phyloP scores from a whole-genome alignment of 768 basidiomycete genomes.

The Boletus tomentosulus region DNA sequence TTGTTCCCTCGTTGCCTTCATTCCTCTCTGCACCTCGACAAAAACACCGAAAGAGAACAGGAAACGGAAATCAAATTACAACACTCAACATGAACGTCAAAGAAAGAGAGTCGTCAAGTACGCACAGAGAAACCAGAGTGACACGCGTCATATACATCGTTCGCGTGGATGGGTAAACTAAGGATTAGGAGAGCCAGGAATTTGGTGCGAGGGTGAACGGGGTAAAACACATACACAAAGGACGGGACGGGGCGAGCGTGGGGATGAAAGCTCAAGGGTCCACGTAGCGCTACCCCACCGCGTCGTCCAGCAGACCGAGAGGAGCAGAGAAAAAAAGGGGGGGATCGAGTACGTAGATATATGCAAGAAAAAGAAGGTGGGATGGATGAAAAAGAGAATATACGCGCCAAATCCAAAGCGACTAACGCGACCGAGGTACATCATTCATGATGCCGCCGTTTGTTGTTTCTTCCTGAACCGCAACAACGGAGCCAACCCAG shows the following conservation, averaged over 20 bases:
- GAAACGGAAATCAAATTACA: background rate
- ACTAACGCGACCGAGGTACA: background rate
- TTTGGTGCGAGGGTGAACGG: background rate
- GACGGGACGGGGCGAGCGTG: background rate
- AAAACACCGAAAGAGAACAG: background rate
- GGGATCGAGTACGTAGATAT: constrained; percentile 12
- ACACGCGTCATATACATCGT: background rate
- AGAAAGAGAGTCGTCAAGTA: background rate
- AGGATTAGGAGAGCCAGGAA: background rate
- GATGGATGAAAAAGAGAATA: background rate
- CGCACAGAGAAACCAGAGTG: background rate
- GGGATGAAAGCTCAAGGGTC: background rate
- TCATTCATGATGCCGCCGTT: constrained; percentile 32
- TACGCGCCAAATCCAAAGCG: background rate
- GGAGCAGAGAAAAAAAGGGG: background rate
- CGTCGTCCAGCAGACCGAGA: constrained; percentile 1
- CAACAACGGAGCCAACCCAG: constrained; percentile 81
- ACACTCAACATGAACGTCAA: background rate
- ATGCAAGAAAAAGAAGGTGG: constrained; percentile 13
- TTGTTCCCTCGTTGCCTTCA: background rate
- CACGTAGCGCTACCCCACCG: background rate
- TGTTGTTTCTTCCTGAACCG: constrained; percentile 71
- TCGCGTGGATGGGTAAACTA: background rate
- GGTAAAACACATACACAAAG: background rate
- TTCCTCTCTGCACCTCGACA: background rate